Base-by-base conservation (phyloP, 2,329 filamentous ascomycete species). In the Blumeria graminis region DNA sequence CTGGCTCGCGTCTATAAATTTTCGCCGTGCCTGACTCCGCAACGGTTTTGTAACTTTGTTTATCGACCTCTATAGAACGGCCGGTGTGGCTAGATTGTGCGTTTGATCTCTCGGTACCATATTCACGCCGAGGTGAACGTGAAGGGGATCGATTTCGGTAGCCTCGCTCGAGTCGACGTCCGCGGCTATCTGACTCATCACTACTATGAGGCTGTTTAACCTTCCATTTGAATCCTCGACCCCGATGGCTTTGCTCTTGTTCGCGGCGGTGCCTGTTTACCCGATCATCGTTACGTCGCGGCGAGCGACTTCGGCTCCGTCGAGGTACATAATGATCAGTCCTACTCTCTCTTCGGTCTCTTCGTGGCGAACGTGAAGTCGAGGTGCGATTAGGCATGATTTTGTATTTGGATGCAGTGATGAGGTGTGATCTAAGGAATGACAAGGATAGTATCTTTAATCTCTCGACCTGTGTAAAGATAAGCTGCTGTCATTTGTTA, bases 201-300 rank as follows among this genome's bases (percentile, higher is more conserved):
- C 65, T 65, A 54, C 72, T 69, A 11, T 69, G 66, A 59, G 73
- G 39, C 71, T 74, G 71, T 62, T 72, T 75, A 56, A 77, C 75
- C 62, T 81, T 81, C 71, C 74, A 80, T 61, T 73, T 73, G 61
- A 81, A 77, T 9, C 76, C 76, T 4, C 65, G 58, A 16, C 67
- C 55, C 18, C 58, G 59, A 34, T 51, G 41, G 22, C 41, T 9
- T 58, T 63, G 59, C 43, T 61, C 62, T 53, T 58, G 61, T 48
- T 62, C 61, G 41, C 58, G 59, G 16, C 61, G 62, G 16, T 63
- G 58, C 52, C 56, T 56, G 50, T 61, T 57, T 52, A 56, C 57
- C 13, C 60, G 9, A 10, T 33, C 65, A 58, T 73, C 70, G 52
- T 74, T 71, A 34, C 70, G 66, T 60, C 60, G 56, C 56, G 61